Evolutionary conservation across 805 yeast genomes (phyloP).

Genomic region (Candida berthetii): DNA sequence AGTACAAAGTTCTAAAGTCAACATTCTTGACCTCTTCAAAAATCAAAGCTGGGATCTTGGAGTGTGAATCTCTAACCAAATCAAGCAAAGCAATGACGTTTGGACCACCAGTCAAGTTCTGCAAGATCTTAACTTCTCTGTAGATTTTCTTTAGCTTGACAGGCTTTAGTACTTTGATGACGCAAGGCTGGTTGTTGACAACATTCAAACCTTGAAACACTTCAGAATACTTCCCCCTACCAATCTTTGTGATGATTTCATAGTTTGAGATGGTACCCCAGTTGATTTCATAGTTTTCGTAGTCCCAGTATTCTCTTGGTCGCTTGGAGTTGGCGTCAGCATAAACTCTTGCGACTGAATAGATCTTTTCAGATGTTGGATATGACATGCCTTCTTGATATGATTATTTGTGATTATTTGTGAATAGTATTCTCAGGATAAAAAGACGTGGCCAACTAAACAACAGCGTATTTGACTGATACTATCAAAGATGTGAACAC

Average conservation of each 20-base stretch:
- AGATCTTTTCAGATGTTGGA: slow-evolving; percentile 22
- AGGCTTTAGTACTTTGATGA: slow-evolving; percentile 87
- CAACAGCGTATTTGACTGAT: too few species aligned
- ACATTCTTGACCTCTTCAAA: slow-evolving; percentile 82
- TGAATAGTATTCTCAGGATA: too few species aligned
- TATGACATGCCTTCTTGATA: too few species aligned
- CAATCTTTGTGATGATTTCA: slow-evolving; percentile 79
- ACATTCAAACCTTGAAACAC: slow-evolving; percentile 83
- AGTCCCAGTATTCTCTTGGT: slow-evolving; percentile 81
- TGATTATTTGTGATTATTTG: too few species aligned
- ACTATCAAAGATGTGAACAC: too few species aligned
- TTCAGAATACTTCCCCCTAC: slow-evolving; percentile 94
- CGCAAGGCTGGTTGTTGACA: slow-evolving; percentile 56
- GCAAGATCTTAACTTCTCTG: slow-evolving; percentile 82
- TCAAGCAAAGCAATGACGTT: slow-evolving; percentile 74
- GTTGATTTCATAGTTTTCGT: slow-evolving; percentile 56
- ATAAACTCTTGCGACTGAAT: slow-evolving; percentile 57
- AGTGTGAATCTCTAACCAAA: slow-evolving; percentile 72
- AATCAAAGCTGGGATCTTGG: slow-evolving; percentile 80
- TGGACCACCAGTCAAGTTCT: slow-evolving; percentile 80
- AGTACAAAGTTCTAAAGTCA: slow-evolving; percentile 77
- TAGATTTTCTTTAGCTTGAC: slow-evolving; percentile 88
- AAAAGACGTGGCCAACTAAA: too few species aligned
- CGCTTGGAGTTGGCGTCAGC: slow-evolving; percentile 65
- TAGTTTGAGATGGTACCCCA: slow-evolving; percentile 60